A percentile compares a stretch with the other conserved stretches of the same genome.
These are phyloP conservation scores for Paxillus ammoniavirescens DNA, from an alignment of 768 basidiomycete genomes.

Conservation along the genomic window DNA sequence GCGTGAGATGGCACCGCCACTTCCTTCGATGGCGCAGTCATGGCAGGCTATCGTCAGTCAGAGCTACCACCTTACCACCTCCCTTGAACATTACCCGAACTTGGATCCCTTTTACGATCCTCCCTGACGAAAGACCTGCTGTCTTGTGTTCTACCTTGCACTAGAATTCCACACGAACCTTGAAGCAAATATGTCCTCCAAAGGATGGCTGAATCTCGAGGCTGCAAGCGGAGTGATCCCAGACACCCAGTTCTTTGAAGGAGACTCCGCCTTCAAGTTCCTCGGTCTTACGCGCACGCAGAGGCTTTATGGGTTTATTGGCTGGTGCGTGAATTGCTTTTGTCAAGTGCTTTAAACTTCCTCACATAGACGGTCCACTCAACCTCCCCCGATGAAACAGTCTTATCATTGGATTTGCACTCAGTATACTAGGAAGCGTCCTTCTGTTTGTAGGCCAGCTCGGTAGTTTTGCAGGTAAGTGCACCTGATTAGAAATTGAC, in stretches of 20 bases:
- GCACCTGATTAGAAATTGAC: background rate
- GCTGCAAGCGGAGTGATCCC: constrained; percentile 59
- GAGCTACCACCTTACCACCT: too few species aligned
- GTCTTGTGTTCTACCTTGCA: background rate
- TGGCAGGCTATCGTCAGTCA: background rate
- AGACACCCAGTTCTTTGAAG: constrained; percentile 83
- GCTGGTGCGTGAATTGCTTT: constrained; percentile 54
- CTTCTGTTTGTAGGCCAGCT: constrained; percentile 72
- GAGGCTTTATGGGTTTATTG: constrained; percentile 82
- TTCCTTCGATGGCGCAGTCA: background rate
- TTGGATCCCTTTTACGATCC: background rate
- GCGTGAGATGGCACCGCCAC: background rate
- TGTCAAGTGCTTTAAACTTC: background rate
- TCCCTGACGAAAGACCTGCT: background rate
- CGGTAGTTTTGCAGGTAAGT: constrained; percentile 72
- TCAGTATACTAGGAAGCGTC: constrained; percentile 78
- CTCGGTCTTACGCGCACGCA: constrained; percentile 78
- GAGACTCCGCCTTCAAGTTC: constrained; percentile 83
- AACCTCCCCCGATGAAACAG: constrained; percentile 37
- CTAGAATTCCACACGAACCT: background rate
- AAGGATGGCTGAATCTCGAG: constrained; percentile 89
- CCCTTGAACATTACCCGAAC: background rate
- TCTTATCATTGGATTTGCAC: constrained; percentile 67
- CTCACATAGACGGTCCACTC: background rate
- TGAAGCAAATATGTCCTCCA: constrained; percentile 44